Percentiles rank a stretch among this genome's conserved stretches.
These are phyloP conservation scores for Debaryomycetaceae sp. DNA, from an alignment of 1,139 yeast genomes.

Conservation along the genomic window DNA sequence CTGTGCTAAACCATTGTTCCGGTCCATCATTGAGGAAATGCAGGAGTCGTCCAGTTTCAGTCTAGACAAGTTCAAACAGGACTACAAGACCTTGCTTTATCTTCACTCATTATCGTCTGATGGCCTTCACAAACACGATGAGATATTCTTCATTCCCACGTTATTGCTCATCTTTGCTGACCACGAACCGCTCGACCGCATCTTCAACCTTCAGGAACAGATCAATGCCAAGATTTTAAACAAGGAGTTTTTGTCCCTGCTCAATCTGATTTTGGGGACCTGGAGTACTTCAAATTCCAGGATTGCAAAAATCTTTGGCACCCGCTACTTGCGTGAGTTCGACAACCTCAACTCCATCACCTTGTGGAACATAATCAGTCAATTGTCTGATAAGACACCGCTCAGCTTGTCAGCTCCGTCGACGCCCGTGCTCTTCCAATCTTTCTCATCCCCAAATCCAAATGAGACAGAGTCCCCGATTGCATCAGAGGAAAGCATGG, in stretches of 20 bases:
- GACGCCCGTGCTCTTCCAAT: constrained; percentile 26
- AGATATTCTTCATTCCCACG: constrained; percentile 36
- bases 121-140: constrained; percentile 39
- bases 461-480: constrained; percentile 6
- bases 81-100: constrained; percentile 30
- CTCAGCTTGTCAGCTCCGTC: constrained; percentile 44
- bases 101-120: constrained; percentile 34
- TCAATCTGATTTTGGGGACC: constrained; percentile 22
- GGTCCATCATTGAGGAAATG: constrained; percentile 20
- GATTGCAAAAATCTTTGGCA: constrained; percentile 17
- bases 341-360: constrained; percentile 25
- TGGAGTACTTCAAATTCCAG: constrained; percentile 27
- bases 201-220: constrained; percentile 30
- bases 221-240: constrained; percentile 31
- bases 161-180: constrained; percentile 28
- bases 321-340: constrained; percentile 25
- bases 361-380: constrained; percentile 33
- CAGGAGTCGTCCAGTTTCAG: constrained; percentile 13
- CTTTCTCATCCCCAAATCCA: constrained; percentile 7
- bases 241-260: constrained; percentile 20
- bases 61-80: constrained; percentile 17
- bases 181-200: constrained; percentile 20
- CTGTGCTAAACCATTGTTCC: constrained; percentile 29
- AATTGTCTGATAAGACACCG: constrained; percentile 39
- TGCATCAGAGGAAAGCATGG: constrained; percentile 3